Evolutionary conservation across 208 protist genomes (phyloP), one percentile per base, ranked within the genome.

Genomic region (Trypanosoma platydactyli): DNA sequence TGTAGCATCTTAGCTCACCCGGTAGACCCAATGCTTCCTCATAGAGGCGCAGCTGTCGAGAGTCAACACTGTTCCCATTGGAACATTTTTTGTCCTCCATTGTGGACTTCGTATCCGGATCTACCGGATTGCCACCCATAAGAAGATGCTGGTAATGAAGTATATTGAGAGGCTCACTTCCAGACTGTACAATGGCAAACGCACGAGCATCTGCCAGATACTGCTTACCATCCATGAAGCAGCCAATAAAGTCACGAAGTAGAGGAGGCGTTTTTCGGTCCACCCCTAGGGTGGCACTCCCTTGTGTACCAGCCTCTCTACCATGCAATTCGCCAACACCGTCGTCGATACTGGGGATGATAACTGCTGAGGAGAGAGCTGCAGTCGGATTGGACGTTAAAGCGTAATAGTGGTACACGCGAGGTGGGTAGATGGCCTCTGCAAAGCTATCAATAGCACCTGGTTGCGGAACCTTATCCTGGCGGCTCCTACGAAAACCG

Each of bases 311-410:
- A 12, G 44, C 59, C 18, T 52, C 58, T 41, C 56, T 59, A 9
- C 57, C 65, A 46, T 24, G 44, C 46, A 27, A 33, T 45, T 64
- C 68, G 51, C 58, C 63, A 27, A 66, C 9, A 6, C 49, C 62
- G 49, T 86, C 79, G 56, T 94, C 88, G 46, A 91, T 86, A 66
- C 84, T 94, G 0, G 88, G 88, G 12, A 89, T 74, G 40, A 91
- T 45, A 54, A 66, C 25, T 1, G 18, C 20, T 30, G 58, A 13
- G 7, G 41, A 22, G 25, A 15, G 5, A 24, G 51, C 5, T 12
- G 35, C 16, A 35, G 40, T 38, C 41, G n/a, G 13, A 45, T 12
- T 61, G 16, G 50, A 64, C 33, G 71, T 75, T 44, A 84, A 76
- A 12, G 79, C 54, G 60, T 91, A 80, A 54, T 88, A 91, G 54